A percentile compares a stretch with the other conserved stretches of the same genome.
These are phyloP conservation scores for Pseudogymnoascus destructans DNA, from an alignment of 2,329 filamentous ascomycete genomes.

Conservation along the genomic window DNA sequence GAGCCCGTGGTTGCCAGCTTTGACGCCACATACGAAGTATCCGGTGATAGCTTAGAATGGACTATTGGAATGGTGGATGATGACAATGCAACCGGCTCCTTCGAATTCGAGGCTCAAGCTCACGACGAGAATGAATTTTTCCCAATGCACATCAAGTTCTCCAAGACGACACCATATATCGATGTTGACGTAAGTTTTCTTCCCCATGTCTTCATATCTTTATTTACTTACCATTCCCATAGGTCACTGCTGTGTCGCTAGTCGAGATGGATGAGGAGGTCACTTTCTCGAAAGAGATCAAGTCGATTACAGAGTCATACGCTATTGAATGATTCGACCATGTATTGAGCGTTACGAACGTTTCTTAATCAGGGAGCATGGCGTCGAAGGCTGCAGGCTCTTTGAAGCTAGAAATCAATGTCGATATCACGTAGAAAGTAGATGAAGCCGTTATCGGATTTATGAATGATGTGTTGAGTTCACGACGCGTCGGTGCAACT, in stretches of 20 bases:
- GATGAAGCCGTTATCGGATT: conserved; percentile 8
- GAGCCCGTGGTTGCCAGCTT: conserved; percentile 88
- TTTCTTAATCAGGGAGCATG: conserved; percentile 8
- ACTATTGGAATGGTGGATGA: conserved; percentile 76
- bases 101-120: conserved; percentile 88
- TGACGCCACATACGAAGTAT: conserved; percentile 87
- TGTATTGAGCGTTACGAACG: conserved; percentile 6
- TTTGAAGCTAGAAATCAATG: conserved; percentile 9
- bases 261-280: conserved; percentile 67
- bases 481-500: neutral
- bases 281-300: conserved; percentile 70
- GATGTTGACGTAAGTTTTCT: conserved; percentile 73
- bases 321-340: conserved; percentile 48
- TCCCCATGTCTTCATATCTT: neutral
- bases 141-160: conserved; percentile 87
- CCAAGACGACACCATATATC: conserved; percentile 72
- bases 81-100: conserved; percentile 69
- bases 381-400: conserved; percentile 8
- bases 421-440: conserved; percentile 9
- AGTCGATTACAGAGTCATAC: conserved; percentile 63
- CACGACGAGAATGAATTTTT: conserved; percentile 91
- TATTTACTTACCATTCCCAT: conserved; percentile 19
- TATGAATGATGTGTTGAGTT: conserved; percentile 1
- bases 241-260: conserved; percentile 58
- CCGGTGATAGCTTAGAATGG: conserved; percentile 89